Conservation (phyloP, 495 filamentous ascomycete species). For the Acidomyces sp. region DNA sequence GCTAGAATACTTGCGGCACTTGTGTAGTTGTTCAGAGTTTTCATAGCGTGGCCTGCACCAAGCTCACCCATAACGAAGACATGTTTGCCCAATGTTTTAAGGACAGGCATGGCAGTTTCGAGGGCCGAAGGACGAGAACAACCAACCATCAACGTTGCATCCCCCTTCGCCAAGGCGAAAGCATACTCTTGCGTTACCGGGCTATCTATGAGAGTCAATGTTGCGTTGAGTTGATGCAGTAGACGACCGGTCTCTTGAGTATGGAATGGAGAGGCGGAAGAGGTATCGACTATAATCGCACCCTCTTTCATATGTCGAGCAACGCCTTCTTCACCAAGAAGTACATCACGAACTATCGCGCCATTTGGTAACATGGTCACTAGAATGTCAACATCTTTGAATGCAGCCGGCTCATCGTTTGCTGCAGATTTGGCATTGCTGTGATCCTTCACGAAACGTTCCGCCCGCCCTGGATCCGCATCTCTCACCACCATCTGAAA, state of each 20-base stretch:
- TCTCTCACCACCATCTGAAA: slow-evolving; percentile 9
- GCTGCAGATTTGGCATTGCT: background rate
- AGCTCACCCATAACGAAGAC: slow-evolving; percentile 17
- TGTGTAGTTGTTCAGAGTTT: slow-evolving; percentile 17
- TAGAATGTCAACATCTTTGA: slow-evolving; percentile 10
- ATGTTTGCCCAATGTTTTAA: slow-evolving; percentile 15
- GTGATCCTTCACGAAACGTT: slow-evolving; percentile 7
- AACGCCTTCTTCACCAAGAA: slow-evolving; percentile 4
- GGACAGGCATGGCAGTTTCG: slow-evolving; percentile 10
- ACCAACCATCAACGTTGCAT: slow-evolving; percentile 16
- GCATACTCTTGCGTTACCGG: slow-evolving; percentile 14
- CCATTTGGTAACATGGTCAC: slow-evolving; percentile 17
- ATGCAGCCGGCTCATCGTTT: background rate
- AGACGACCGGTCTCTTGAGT: slow-evolving; percentile 9
- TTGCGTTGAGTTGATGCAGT: slow-evolving; percentile 4
- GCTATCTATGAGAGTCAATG: slow-evolving; percentile 13
- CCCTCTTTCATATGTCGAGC: slow-evolving; percentile 7
- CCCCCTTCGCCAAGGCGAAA: slow-evolving; percentile 10
- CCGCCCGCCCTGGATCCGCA: slow-evolving; percentile 6
- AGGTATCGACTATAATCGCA: slow-evolving; percentile 13
- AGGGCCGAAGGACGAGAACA: slow-evolving; percentile 12
- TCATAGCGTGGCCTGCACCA: slow-evolving; percentile 14
- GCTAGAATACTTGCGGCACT: slow-evolving; percentile 11
- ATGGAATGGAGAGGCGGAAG: slow-evolving; percentile 14
- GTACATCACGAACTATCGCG: slow-evolving; percentile 16